A percentile compares a stretch with the other conserved stretches of the same genome.
Evolutionary conservation across 2,329 filamentous ascomycete genomes (phyloP).

Genomic region (Fusarium neocosmosporiellum): DNA sequence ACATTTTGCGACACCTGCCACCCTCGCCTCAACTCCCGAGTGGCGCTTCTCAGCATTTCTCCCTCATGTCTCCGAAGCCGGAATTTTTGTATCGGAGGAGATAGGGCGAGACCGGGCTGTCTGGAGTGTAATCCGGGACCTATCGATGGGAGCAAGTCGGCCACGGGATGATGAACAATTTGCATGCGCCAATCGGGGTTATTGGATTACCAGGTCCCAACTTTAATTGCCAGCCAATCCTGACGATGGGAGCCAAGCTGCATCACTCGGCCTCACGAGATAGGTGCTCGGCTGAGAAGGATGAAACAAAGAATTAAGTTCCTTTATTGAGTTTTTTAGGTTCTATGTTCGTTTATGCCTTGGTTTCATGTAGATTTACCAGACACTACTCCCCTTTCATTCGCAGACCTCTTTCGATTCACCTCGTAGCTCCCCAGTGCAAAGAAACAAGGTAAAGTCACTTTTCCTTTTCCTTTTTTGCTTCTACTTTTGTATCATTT

Average conservation of each 20-base stretch:
- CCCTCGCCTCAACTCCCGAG: constrained; percentile 46
- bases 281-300: background rate
- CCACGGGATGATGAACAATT: constrained; percentile 12
- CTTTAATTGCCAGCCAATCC: constrained; percentile 18
- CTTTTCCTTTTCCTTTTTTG: constrained; percentile 15
- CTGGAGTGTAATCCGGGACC: background rate
- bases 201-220: constrained; percentile 18
- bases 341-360: background rate
- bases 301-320: background rate
- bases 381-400: background rate
- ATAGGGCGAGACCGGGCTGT: background rate
- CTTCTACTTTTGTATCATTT: constrained; percentile 22
- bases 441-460: background rate
- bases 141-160: background rate
- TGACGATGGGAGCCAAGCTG: background rate
- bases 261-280: background rate
- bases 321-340: background rate
- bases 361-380: background rate
- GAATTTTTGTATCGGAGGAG: background rate
- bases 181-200: constrained; percentile 43
- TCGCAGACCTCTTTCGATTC: background rate
- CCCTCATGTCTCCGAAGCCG: constrained; percentile 46
- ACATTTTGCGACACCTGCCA: constrained; percentile 41
- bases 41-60: constrained; percentile 51
- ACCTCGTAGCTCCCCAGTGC: background rate